phyloP scores from a whole-genome alignment of 2,329 filamentous ascomycete genomes.

The Microsporum ferrugineum region DNA sequence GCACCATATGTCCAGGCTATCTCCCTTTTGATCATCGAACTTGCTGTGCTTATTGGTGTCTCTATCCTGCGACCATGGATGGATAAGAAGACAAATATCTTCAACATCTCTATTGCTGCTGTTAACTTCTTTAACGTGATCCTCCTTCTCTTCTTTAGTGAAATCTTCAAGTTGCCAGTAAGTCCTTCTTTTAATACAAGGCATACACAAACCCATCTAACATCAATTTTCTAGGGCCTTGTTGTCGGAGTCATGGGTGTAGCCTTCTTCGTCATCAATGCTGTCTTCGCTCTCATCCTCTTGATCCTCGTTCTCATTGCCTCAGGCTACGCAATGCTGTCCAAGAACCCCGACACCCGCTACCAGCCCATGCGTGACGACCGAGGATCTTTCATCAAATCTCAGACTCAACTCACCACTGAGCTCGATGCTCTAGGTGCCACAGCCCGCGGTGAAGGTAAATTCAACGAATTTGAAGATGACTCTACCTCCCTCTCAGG shows the following conservation, averaged over 20 bases:
- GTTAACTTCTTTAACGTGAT: constrained; percentile 87
- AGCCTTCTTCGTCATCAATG: constrained; percentile 78
- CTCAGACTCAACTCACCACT: constrained; percentile 71
- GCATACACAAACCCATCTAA: background rate
- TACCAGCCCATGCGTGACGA: constrained; percentile 97
- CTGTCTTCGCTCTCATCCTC: constrained; percentile 68
- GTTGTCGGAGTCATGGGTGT: constrained; percentile 84
- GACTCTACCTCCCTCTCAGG: constrained; percentile 53
- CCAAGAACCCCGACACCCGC: constrained; percentile 86
- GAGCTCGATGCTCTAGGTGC: constrained; percentile 83
- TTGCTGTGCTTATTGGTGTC: constrained; percentile 61
- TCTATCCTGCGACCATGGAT: constrained; percentile 86
- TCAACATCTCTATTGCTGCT: constrained; percentile 84
- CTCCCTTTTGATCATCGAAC: constrained; percentile 72
- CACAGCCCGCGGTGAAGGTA: constrained; percentile 71
- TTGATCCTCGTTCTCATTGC: constrained; percentile 71
- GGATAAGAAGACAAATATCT: constrained; percentile 96
- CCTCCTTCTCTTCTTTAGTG: constrained; percentile 79
- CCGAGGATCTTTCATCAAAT: constrained; percentile 95
- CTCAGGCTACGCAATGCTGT: constrained; percentile 67
- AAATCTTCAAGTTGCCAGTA: constrained; percentile 71
- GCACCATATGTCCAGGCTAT: constrained; percentile 64
- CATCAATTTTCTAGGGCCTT: constrained; percentile 41
- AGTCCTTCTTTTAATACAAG: constrained; percentile 22
- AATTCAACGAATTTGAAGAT: constrained; percentile 62